These are phyloP conservation scores for Emergomyces orientalis DNA, from an alignment of 2,329 filamentous ascomycete species.

Conservation along the genomic window DNA sequence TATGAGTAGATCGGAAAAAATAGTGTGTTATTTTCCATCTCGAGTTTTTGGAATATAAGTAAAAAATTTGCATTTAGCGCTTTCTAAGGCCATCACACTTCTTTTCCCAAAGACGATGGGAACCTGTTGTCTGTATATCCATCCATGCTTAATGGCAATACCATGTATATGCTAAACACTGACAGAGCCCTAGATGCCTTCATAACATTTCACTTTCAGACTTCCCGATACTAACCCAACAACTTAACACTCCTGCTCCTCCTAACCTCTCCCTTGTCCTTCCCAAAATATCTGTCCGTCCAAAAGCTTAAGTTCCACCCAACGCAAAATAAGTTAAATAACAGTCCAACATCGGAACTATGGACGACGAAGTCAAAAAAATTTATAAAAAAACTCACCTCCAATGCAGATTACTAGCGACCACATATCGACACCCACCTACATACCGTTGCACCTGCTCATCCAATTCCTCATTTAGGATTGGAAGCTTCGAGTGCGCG, in stretches of 20 bases:
- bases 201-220: too few species aligned
- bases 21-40: too few species aligned
- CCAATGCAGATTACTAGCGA: constrained; percentile 21
- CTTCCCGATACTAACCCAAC: neutral
- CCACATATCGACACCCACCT: constrained; percentile 18
- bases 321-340: neutral
- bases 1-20: constrained; percentile 3
- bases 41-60: too few species aligned
- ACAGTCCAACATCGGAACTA: neutral
- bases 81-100: neutral
- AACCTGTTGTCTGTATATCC: neutral
- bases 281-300: constrained; percentile 18
- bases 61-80: neutral
- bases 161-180: neutral
- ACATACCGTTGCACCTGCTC: constrained; percentile 21
- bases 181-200: too few species aligned
- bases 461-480: constrained; percentile 20
- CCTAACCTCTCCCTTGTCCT: constrained; percentile 7
- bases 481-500: constrained; percentile 18
- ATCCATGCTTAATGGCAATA: too few species aligned
- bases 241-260: neutral
- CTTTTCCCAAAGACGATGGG: neutral
- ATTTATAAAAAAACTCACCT: constrained; percentile 14
- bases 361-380: neutral
- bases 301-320: constrained; percentile 15